These are phyloP conservation scores for Monascus purpureus DNA, from an alignment of 495 filamentous ascomycete genomes.

Conservation along the genomic window DNA sequence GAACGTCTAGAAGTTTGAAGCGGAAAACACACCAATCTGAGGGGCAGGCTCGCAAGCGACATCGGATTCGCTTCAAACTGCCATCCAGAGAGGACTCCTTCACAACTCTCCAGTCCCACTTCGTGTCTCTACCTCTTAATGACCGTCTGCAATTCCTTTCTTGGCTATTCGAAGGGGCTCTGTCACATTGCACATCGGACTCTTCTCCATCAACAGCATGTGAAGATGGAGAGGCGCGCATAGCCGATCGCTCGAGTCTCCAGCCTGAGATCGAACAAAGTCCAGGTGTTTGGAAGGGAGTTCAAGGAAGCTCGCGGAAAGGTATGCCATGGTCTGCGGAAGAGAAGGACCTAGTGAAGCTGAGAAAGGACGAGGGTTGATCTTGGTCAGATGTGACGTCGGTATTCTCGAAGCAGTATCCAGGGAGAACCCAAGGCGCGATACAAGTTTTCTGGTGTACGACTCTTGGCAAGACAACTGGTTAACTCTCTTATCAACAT, in stretches of 20 bases:
- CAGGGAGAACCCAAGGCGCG: slow-evolving; percentile 7
- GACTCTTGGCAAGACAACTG: slow-evolving; percentile 6
- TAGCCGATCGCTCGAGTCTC: slow-evolving; percentile 2
- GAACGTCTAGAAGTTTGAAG: slow-evolving; percentile 1
- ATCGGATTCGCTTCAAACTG: slow-evolving; percentile 1
- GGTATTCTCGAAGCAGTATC: slow-evolving; percentile 11
- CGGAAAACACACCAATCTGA: slow-evolving; percentile 4
- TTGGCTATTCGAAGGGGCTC: slow-evolving; percentile 11
- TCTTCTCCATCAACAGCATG: slow-evolving; percentile 2
- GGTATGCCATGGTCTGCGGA: slow-evolving; percentile 8
- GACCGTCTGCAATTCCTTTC: slow-evolving; percentile 10
- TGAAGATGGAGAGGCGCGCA: slow-evolving; percentile 4
- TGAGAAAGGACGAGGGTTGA: slow-evolving; percentile 9
- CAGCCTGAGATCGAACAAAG: too few relatives aligned
- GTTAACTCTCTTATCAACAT: too few relatives aligned
- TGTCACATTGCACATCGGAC: slow-evolving; percentile 6
- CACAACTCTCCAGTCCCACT: slow-evolving; percentile 7
- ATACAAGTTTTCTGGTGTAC: slow-evolving; percentile 13
- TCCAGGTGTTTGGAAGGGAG: neutral
- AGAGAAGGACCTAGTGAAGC: slow-evolving; percentile 11
- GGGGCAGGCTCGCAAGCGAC: slow-evolving; percentile 3
- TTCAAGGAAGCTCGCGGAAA: slow-evolving; percentile 6
- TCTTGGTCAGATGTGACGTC: slow-evolving; percentile 11
- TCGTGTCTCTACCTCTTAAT: slow-evolving; percentile 6
- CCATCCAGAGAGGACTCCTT: slow-evolving; percentile 3